Evolutionary conservation across 1,139 yeast genomes (phyloP).

Genomic region (Tardiomyces depauwii): DNA sequence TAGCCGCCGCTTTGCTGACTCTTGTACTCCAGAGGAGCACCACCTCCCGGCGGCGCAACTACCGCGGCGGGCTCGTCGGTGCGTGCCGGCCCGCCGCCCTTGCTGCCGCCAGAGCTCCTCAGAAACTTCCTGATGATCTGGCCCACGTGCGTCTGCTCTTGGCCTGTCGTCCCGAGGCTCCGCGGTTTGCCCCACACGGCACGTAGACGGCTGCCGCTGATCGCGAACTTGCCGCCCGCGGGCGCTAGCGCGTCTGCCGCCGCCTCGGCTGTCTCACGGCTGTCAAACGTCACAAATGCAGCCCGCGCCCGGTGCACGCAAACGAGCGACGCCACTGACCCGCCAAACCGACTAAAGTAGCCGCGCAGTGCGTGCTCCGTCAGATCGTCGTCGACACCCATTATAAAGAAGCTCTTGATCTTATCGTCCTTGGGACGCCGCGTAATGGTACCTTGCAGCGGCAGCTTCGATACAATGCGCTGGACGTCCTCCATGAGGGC

Average conservation of each 20-base stretch:
- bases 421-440: constrained; percentile 32
- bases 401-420: constrained; percentile 43
- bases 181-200: constrained; percentile 42
- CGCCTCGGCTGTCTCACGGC: constrained; percentile 41
- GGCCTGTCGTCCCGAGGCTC: constrained; percentile 23
- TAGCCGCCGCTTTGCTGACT: constrained; percentile 6
- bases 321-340: constrained; percentile 34
- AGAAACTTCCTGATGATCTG: constrained; percentile 45
- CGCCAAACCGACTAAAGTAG: constrained; percentile 34
- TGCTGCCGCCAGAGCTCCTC: constrained; percentile 16
- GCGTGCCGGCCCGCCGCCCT: background rate
- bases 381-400: constrained; percentile 57
- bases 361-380: constrained; percentile 50
- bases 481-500: constrained; percentile 33
- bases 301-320: constrained; percentile 53
- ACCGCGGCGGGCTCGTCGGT: background rate
- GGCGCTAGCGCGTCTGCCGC: constrained; percentile 34
- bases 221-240: constrained; percentile 26
- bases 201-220: constrained; percentile 42
- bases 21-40: constrained; percentile 6
- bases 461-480: constrained; percentile 42
- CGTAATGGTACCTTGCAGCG: constrained; percentile 44
- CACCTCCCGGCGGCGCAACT: background rate
- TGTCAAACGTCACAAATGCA: constrained; percentile 49
- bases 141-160: constrained; percentile 10